phyloP scores from a whole-genome alignment of 495 filamentous ascomycete genomes.

The Neurospora sp. region DNA sequence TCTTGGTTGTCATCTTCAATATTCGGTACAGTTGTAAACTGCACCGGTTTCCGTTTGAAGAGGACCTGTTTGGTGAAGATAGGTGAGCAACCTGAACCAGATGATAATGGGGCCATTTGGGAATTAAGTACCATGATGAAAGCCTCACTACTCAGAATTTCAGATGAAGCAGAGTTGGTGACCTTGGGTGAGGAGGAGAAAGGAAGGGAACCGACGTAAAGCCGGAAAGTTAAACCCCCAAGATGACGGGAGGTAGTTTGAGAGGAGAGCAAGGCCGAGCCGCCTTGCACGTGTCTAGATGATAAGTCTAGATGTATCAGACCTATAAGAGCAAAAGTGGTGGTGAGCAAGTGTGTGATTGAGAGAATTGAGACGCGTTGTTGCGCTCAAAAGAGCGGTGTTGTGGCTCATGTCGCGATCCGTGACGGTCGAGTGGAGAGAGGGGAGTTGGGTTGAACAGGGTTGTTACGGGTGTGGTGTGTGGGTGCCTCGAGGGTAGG shows the following conservation, averaged over 20 bases:
- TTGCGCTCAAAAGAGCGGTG: constrained; percentile 12
- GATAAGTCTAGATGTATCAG: neutral
- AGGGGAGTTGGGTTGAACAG: constrained; percentile 10
- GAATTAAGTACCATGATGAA: constrained; percentile 19
- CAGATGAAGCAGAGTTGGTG: neutral
- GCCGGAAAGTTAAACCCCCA: neutral
- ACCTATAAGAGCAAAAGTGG: neutral
- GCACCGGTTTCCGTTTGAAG: constrained; percentile 92
- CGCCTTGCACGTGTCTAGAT: constrained; percentile 19
- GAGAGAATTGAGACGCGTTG: constrained; percentile 15
- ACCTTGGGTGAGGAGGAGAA: neutral
- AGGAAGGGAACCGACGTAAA: neutral
- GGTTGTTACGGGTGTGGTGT: constrained; percentile 18
- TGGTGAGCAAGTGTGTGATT: constrained; percentile 7
- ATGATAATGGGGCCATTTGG: neutral
- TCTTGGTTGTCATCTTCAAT: constrained; percentile 74
- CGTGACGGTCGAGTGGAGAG: constrained; percentile 24
- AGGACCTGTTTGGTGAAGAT: constrained; percentile 53
- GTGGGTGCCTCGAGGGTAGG: constrained; percentile 9
- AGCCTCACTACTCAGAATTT: neutral
- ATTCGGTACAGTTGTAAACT: constrained; percentile 60
- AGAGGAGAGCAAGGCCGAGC: constrained; percentile 26
- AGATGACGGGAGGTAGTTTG: neutral
- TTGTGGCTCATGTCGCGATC: constrained; percentile 24
- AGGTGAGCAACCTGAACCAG: constrained; percentile 5